Conservation (phyloP, 2,329 filamentous ascomycete species). For the Penicillium hordei region DNA sequence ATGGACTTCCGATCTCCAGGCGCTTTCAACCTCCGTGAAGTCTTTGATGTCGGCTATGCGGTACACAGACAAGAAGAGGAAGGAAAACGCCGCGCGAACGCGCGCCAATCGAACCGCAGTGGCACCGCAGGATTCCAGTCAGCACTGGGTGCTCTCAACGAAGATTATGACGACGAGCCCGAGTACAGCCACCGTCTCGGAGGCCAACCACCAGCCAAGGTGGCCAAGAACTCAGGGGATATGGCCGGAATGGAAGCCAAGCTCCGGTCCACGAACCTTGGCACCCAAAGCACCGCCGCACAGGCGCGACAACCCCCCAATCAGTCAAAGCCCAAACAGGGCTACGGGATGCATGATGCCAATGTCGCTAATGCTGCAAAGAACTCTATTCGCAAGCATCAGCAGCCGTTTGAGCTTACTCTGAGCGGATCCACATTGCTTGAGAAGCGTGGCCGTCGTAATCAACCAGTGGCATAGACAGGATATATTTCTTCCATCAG, state of each 20-base stretch:
- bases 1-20: slow-evolving; percentile 95
- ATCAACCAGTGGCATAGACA: slow-evolving; percentile 32
- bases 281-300: slow-evolving; percentile 59
- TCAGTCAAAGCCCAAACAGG: slow-evolving; percentile 53
- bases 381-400: slow-evolving; percentile 72
- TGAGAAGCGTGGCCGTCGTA: slow-evolving; percentile 61
- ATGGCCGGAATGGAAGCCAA: slow-evolving; percentile 80
- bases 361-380: slow-evolving; percentile 80
- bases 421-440: slow-evolving; percentile 87
- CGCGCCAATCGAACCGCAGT: slow-evolving; percentile 67
- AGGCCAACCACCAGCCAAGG: slow-evolving; percentile 59
- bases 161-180: slow-evolving; percentile 60
- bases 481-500: background rate
- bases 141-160: slow-evolving; percentile 64
- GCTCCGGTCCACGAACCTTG: slow-evolving; percentile 78
- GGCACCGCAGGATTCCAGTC: slow-evolving; percentile 61
- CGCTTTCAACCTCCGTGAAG: slow-evolving; percentile 90
- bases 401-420: slow-evolving; percentile 86
- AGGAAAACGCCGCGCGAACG: slow-evolving; percentile 83
- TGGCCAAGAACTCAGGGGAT: slow-evolving; percentile 61
- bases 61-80: slow-evolving; percentile 97
- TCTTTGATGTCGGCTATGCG: slow-evolving; percentile 97
- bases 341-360: slow-evolving; percentile 87
- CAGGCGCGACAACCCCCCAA: slow-evolving; percentile 60
- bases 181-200: slow-evolving; percentile 56